Evolutionary conservation across 1,284 basidiomycete genomes (phyloP).

Genomic region (Trichosporon faecale): DNA sequence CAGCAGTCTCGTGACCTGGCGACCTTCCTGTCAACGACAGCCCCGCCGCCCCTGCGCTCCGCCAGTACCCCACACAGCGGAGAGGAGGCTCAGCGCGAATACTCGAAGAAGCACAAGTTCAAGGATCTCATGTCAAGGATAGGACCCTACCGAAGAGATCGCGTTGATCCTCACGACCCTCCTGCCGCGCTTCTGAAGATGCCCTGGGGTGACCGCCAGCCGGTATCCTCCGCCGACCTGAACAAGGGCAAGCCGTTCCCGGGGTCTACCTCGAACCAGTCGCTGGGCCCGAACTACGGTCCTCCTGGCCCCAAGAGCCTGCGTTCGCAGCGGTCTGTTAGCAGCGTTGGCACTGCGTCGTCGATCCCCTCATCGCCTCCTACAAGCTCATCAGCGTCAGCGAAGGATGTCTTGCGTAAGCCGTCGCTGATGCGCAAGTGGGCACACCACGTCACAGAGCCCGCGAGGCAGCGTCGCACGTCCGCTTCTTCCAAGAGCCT

Average conservation of each 20-base stretch:
- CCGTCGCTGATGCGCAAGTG: constrained; percentile 26
- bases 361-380: constrained; percentile 2
- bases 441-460: constrained; percentile 17
- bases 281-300: not conserved
- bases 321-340: constrained; percentile 15
- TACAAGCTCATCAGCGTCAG: not conserved
- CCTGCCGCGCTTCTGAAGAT: constrained; percentile 1
- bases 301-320: not conserved
- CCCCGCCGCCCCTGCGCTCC: constrained; percentile 25
- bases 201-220: constrained; percentile 1
- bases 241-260: not conserved
- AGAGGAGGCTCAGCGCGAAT: not conserved
- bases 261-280: not conserved
- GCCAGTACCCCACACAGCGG: not conserved
- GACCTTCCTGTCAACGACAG: constrained; percentile 40
- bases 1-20: constrained; percentile 42
- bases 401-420: constrained; percentile 16
- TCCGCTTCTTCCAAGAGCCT: not conserved
- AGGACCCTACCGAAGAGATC: not conserved
- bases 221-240: not conserved
- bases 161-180: constrained; percentile 1
- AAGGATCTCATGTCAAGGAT: constrained; percentile 5
- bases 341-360: constrained; percentile 18
- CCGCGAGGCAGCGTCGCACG: not conserved
- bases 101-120: constrained; percentile 8